A percentile compares a stretch with the other conserved stretches of the same genome.
phyloP scores from a whole-genome alignment of 202 grass and related monocot genomes.

The Hordeum pubiflorum region DNA sequence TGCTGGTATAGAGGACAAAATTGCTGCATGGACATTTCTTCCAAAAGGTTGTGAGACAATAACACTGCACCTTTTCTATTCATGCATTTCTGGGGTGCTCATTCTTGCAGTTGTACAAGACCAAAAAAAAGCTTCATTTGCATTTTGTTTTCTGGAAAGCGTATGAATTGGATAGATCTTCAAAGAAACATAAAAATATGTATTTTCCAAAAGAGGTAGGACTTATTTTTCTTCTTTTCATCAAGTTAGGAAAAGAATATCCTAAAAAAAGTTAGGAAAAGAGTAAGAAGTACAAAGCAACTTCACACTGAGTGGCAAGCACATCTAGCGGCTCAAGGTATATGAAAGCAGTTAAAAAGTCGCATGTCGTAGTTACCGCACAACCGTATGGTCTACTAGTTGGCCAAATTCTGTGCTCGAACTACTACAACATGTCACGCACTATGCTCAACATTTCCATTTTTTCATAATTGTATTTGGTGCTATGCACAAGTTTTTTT shows the following conservation, averaged over 20 bases:
- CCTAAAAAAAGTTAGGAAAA: no score
- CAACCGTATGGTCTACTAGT: neutral
- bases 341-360: neutral
- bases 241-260: neutral
- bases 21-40: conserved; percentile 93
- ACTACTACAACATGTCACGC: neutral
- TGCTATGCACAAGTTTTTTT: no score
- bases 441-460: neutral
- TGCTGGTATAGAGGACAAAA: conserved; percentile 86
- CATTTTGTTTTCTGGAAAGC: neutral
- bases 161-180: neutral
- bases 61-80: neutral
- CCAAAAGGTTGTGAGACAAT: conserved; percentile 64
- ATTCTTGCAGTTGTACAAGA: neutral
- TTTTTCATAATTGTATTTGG: no score
- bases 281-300: neutral
- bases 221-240: neutral
- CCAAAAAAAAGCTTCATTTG: neutral
- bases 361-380: neutral
- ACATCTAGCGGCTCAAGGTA: neutral
- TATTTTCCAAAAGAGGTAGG: neutral
- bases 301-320: neutral
- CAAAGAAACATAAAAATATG: neutral
- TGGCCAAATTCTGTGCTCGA: neutral
- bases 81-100: neutral